Evolutionary conservation across 1,284 basidiomycete genomes (phyloP), one percentile per base, ranked within the genome.

Genomic region (Ustilago lituana): DNA sequence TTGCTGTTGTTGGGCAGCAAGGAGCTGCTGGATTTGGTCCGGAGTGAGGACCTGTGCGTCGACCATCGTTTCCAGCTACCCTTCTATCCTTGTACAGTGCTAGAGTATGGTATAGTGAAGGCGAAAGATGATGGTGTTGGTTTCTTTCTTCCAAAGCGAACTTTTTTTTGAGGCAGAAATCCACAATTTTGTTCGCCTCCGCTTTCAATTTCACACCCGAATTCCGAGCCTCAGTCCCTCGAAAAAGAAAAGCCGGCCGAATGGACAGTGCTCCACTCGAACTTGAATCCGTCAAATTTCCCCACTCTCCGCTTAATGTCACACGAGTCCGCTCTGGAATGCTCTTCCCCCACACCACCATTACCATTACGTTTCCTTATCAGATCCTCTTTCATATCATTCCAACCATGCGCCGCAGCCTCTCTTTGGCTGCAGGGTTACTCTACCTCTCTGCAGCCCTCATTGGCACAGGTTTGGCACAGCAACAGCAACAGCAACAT

Each of bases 21-120:
- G 44, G 11, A 71, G 43, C 24, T 62, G 50, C 15, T 57, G 50
- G 5, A 71, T 35, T 38, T 71, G 68, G 10, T 71, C 58, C 17
- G 58, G 58, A 0, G 68, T 48, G 43, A 65, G 63, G 19, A 71
- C 68, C 11, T 55, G 50, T 45, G 68, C 68, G 32, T 71, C 68
- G 15, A 63, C 68, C 67, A 70, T 70, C 17, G n/a, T 46, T 45
- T 33, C n/a, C 19, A 31, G 5, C 33, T 40, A 17, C n/a, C n/a
- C n/a, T n/a, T n/a, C n/a, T n/a, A n/a, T n/a, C n/a, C n/a, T n/a
- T n/a, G n/a, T n/a, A n/a, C n/a, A n/a, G n/a, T n/a, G n/a, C n/a
- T n/a, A n/a, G n/a, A n/a, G n/a, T n/a, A n/a, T n/a, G n/a, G n/a
- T n/a, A n/a, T n/a, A n/a, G n/a, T n/a, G n/a, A n/a, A n/a, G n/a